These are phyloP conservation scores for Epichloe bromicola DNA, from an alignment of 2,329 filamentous ascomycete species.

Conservation along the genomic window DNA sequence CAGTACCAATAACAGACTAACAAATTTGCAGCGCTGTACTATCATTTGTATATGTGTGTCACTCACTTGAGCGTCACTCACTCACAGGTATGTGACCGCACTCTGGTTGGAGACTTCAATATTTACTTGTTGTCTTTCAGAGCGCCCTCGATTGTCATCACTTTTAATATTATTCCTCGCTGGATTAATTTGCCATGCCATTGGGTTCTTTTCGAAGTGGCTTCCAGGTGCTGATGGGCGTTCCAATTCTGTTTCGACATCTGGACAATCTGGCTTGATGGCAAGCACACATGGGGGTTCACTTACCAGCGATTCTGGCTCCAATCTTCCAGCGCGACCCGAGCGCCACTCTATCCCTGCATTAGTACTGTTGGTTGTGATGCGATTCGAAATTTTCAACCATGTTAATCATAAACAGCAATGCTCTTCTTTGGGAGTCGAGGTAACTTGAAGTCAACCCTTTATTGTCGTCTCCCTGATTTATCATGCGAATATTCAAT, in stretches of 20 bases:
- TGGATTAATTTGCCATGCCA: slow-evolving; percentile 26
- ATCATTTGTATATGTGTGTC: slow-evolving; percentile 35
- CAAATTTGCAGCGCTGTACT: slow-evolving; percentile 25
- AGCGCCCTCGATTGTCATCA: slow-evolving; percentile 35
- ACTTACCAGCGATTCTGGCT: slow-evolving; percentile 22
- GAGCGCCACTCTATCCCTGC: slow-evolving; percentile 31
- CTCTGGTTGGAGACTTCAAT: neutral
- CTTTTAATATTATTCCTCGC: slow-evolving; percentile 34
- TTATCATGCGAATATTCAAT: neutral
- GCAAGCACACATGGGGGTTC: slow-evolving; percentile 10
- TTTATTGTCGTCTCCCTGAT: neutral
- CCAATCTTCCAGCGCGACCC: slow-evolving; percentile 30
- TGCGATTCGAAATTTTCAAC: slow-evolving; percentile 36
- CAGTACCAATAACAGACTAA: neutral
- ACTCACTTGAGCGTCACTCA: slow-evolving; percentile 33
- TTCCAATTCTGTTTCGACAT: slow-evolving; percentile 21
- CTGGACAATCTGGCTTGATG: slow-evolving; percentile 10
- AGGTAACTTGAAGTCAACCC: slow-evolving; percentile 19
- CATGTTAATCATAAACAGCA: slow-evolving; percentile 33
- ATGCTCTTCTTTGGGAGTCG: slow-evolving; percentile 36
- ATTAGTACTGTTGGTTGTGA: slow-evolving; percentile 29
- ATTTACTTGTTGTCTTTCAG: slow-evolving; percentile 18
- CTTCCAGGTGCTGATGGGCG: slow-evolving; percentile 34
- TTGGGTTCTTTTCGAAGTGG: slow-evolving; percentile 31
- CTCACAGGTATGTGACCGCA: slow-evolving; percentile 27